Percentiles rank a stretch among this genome's conserved stretches.
These are phyloP conservation scores for Tripterygium wilfordii DNA, from an alignment of 177 flowering plant species.

Conservation along the genomic window DNA sequence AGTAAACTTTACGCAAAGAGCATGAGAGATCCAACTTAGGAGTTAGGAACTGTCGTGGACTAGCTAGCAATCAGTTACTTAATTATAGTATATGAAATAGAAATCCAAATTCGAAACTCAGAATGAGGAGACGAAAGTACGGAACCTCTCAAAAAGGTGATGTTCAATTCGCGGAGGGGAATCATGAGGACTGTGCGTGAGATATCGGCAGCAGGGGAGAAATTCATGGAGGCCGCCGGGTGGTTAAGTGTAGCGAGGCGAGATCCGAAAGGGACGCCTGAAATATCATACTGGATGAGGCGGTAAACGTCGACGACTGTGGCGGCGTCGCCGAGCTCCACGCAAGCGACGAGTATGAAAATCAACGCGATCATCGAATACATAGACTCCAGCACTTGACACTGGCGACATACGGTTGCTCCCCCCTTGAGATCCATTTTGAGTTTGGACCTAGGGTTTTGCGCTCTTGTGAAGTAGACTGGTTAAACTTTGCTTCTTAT, in stretches of 20 bases:
- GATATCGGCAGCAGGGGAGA: slow-evolving; percentile 59
- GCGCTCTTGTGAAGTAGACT: too few relatives aligned
- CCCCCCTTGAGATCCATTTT: not conserved
- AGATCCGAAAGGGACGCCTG: slow-evolving; percentile 89
- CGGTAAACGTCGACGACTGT: slow-evolving; percentile 92
- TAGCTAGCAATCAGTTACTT: too few relatives aligned
- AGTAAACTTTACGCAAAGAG: too few relatives aligned
- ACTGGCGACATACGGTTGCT: not conserved
- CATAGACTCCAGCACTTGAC: slow-evolving; percentile 39
- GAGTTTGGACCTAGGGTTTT: slow-evolving; percentile 17
- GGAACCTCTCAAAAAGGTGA: slow-evolving; percentile 57
- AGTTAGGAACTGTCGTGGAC: too few relatives aligned
- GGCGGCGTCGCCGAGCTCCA: slow-evolving; percentile 87
- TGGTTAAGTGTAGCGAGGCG: slow-evolving; percentile 75
- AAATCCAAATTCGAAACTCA: not conserved
- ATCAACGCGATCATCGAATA: slow-evolving; percentile 51
- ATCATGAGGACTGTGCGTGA: slow-evolving; percentile 76
- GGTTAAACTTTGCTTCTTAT: too few relatives aligned
- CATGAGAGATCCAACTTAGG: too few relatives aligned
- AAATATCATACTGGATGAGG: slow-evolving; percentile 87
- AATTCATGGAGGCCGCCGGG: slow-evolving; percentile 67
- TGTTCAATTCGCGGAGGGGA: slow-evolving; percentile 61
- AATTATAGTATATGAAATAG: not conserved
- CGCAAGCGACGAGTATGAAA: slow-evolving; percentile 75
- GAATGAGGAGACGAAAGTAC: not conserved